Conservation (phyloP, 1,284 basidiomycete species). For the Marasmius fiardii region DNA sequence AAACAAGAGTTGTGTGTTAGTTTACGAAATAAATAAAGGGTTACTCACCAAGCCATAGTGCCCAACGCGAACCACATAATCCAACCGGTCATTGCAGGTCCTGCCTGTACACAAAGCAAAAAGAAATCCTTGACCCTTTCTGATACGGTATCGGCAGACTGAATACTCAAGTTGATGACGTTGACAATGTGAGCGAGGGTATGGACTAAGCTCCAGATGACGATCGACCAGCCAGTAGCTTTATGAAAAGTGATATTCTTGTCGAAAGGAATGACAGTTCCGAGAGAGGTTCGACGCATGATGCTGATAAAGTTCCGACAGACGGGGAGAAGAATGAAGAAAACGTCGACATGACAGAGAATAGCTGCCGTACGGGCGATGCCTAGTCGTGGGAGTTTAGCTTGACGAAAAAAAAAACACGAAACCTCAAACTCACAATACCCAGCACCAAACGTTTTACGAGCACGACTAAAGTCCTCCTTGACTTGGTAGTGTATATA, state of each 20-base stretch:
- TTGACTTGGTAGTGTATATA: slow-evolving; percentile 75
- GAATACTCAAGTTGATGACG: slow-evolving; percentile 66
- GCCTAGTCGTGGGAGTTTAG: too few species aligned
- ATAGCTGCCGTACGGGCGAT: slow-evolving; percentile 84
- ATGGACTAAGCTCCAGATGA: slow-evolving; percentile 74
- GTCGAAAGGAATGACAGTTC: slow-evolving; percentile 86
- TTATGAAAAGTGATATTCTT: slow-evolving; percentile 89
- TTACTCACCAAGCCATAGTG: slow-evolving; percentile 78
- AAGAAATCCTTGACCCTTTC: slow-evolving; percentile 68
- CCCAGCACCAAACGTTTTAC: slow-evolving; percentile 68
- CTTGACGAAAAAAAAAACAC: not conserved
- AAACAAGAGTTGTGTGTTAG: too few species aligned
- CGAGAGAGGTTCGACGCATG: slow-evolving; percentile 77
- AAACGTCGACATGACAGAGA: slow-evolving; percentile 85
- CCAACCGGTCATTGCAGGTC: slow-evolving; percentile 87
- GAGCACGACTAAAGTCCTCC: slow-evolving; percentile 63
- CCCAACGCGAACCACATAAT: slow-evolving; percentile 75
- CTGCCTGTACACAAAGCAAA: slow-evolving; percentile 75
- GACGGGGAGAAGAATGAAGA: slow-evolving; percentile 88
- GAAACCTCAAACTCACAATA: slow-evolving; percentile 63
- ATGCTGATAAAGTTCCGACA: slow-evolving; percentile 90
- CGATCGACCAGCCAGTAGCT: slow-evolving; percentile 84
- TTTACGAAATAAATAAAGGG: not conserved
- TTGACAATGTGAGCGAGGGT: slow-evolving; percentile 79
- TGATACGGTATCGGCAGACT: slow-evolving; percentile 47